Base-by-base conservation (phyloP, 2,329 filamentous ascomycete species). In the Aquanectria penicillioides region DNA sequence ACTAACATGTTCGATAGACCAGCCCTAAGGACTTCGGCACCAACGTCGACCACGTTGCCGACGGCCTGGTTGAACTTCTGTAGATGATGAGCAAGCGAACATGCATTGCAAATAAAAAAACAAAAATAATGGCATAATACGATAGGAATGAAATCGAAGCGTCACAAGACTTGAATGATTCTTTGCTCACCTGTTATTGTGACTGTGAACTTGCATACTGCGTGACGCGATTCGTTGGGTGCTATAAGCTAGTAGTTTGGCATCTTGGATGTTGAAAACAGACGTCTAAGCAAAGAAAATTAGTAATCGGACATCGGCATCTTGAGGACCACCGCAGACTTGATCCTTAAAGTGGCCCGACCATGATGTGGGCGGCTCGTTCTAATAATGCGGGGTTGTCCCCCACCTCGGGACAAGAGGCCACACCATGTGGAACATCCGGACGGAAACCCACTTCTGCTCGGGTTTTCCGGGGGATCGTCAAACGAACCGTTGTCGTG, bases 1-100 rank as follows among this genome's bases (percentile, higher is more conserved):
- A 28, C 46, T 57, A 46, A 57, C 7, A 10, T 23, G 15, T 47
- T 37, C 36, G 10, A 1, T 26, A 78, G 77, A 75, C 76, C 11
- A 69, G 66, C 3, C 66, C 77, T 2, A 56, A 67, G 3, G 63
- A 72, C 29, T 81, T 73, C 62, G 75, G 77, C 10, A 67, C 66
- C 26, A 82, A 82, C 49, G 64, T 74, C 28, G 47, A 67, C 51
- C 53, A 79, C 23, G 68, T 73, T 36, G 72, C 71, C 12, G 63
- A 71, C 41, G 75, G 75, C 57, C 53, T 81, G 13, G n/a, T 76
- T 13, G 74, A 76, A 26, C 68, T 73, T 50, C 61, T 79, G 50
- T 78, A 69, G 50, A 44, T 31, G 28, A 23, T 15, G 11, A 53
- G 5, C 20, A 23, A 38, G 26, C 26, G 48, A 34, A 25, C n/a